Conservation (phyloP, 139 green algal genomes). For the Tetradesmus lagerheimii region DNA sequence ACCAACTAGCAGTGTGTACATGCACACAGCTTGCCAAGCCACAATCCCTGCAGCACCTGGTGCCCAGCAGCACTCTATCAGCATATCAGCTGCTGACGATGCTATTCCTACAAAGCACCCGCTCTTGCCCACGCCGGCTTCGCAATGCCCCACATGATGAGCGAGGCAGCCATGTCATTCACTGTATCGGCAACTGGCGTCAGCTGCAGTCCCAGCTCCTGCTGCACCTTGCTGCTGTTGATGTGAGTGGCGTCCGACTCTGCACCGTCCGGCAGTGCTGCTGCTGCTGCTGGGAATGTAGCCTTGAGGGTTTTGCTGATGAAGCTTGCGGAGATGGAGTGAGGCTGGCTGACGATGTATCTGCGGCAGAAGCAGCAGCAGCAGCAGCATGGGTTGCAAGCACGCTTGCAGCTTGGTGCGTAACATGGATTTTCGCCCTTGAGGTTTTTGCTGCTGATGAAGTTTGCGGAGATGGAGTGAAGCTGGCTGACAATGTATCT, state of each 20-base stretch:
- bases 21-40: too few species aligned
- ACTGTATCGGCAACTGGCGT: conserved; percentile 36
- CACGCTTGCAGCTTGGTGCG: too few species aligned
- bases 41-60: too few species aligned
- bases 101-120: neutral
- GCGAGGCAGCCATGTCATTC: conserved; percentile 30
- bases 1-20: too few species aligned
- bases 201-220: conserved; percentile 32
- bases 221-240: conserved; percentile 30
- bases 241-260: neutral
- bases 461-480: too few species aligned
- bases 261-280: conserved; percentile 36
- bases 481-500: too few species aligned
- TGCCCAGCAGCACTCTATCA: too few species aligned
- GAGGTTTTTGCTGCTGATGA: too few species aligned
- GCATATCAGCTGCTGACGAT: too few species aligned
- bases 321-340: conserved; percentile 26
- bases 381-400: neutral
- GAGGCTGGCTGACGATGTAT: conserved; percentile 43
- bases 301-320: conserved; percentile 32
- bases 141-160: conserved; percentile 31
- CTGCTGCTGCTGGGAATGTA: conserved; percentile 29
- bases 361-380: neutral
- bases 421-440: too few species aligned
- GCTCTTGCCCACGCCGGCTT: conserved; percentile 20